A percentile compares a stretch with the other conserved stretches of the same genome.
phyloP scores from a whole-genome alignment of 2,329 filamentous ascomycete genomes.

The Paraphoma sp. region DNA sequence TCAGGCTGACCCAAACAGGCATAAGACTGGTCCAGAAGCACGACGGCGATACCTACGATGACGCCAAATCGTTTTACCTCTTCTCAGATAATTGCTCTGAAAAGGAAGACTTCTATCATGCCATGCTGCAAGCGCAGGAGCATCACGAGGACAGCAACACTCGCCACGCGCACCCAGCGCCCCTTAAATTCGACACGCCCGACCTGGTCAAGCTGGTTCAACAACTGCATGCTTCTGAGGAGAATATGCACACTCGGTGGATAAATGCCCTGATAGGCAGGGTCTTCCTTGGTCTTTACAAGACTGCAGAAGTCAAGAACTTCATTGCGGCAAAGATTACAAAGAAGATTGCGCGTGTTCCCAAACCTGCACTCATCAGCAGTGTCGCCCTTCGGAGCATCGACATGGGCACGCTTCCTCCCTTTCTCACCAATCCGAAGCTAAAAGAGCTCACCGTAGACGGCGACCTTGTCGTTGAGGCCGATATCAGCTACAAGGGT shows the following conservation, averaged over 20 bases:
- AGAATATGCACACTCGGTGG: conserved; percentile 90
- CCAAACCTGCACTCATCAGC: conserved; percentile 88
- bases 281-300: conserved; percentile 86
- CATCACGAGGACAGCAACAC: conserved; percentile 63
- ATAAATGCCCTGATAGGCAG: conserved; percentile 90
- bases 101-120: conserved; percentile 98
- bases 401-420: conserved; percentile 84
- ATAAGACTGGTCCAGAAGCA: conserved; percentile 76
- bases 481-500: conserved; percentile 86
- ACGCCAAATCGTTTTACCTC: conserved; percentile 86
- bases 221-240: conserved; percentile 87
- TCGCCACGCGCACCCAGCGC: conserved; percentile 65
- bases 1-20: conserved; percentile 21
- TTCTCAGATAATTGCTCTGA: conserved; percentile 96
- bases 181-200: conserved; percentile 79
- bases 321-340: conserved; percentile 85
- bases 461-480: conserved; percentile 85
- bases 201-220: conserved; percentile 91
- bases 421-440: conserved; percentile 86
- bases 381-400: conserved; percentile 83
- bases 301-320: conserved; percentile 79
- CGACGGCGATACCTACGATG: conserved; percentile 60
- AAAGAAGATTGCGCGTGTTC: conserved; percentile 94
- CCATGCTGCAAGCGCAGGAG: conserved; percentile 83
- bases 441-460: conserved; percentile 90